A percentile compares a stretch with the other conserved stretches of the same genome.
These are phyloP conservation scores for Cryptococcus floricola DNA, from an alignment of 1,284 basidiomycete species.

Conservation along the genomic window DNA sequence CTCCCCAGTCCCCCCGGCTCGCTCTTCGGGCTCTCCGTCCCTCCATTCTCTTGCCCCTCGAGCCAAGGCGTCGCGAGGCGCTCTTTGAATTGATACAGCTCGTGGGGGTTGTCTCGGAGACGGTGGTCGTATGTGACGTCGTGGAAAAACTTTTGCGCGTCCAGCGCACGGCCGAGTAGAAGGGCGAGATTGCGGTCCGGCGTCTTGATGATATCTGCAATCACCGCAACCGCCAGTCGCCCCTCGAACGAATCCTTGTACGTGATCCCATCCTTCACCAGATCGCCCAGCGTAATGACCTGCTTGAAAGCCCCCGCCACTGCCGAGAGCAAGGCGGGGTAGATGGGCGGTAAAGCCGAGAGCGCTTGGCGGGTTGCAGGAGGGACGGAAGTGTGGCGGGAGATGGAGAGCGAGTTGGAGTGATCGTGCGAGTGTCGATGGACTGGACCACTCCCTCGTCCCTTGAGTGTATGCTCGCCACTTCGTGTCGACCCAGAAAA, in stretches of 20 bases:
- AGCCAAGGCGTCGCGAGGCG: constrained; percentile 44
- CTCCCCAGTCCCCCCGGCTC: not conserved
- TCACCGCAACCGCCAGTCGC: constrained; percentile 90
- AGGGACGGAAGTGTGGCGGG: constrained; percentile 25
- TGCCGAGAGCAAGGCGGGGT: constrained; percentile 89
- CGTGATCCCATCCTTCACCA: constrained; percentile 88
- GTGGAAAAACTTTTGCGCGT: constrained; percentile 99
- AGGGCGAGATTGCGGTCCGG: constrained; percentile 94
- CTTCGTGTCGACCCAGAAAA: constrained; percentile 37
- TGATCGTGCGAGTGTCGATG: not conserved
- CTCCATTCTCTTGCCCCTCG: constrained; percentile 16
- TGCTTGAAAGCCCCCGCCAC: constrained; percentile 91
- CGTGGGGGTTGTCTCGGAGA: constrained; percentile 78
- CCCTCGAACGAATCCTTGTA: constrained; percentile 97
- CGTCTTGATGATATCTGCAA: constrained; percentile 96
- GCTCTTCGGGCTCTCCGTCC: constrained; percentile 23
- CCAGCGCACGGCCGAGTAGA: constrained; percentile 87
- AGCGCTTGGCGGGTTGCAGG: constrained; percentile 29
- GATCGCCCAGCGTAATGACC: constrained; percentile 70
- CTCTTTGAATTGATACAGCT: constrained; percentile 84
- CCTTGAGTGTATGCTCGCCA: no score
- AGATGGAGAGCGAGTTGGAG: not conserved
- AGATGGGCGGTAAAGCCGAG: constrained; percentile 69
- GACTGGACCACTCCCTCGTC: not conserved
- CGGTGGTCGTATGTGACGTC: constrained; percentile 99